These are phyloP conservation scores for Miamiensis avidus DNA, from an alignment of 169 alveolate genomes.

Conservation along the genomic window DNA sequence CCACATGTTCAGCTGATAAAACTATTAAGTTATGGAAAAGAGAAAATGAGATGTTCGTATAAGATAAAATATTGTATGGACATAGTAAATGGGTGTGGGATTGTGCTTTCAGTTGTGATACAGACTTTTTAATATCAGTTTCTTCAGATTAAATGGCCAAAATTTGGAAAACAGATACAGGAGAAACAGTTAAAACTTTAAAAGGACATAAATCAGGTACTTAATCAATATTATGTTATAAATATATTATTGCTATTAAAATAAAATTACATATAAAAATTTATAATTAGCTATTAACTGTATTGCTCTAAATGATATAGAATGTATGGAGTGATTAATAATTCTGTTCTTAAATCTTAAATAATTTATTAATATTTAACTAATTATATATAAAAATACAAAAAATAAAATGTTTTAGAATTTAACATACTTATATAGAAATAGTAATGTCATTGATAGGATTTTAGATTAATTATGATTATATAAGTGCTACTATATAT, in stretches of 20 bases:
- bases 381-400: no score
- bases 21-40: constrained; percentile 68
- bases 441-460: no score
- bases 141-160: constrained; percentile 64
- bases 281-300: background rate
- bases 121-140: constrained; percentile 63
- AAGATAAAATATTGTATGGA: constrained; percentile 54
- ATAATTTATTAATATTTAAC: no score
- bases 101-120: constrained; percentile 66
- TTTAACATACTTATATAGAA: no score
- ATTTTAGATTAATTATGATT: no score
- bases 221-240: no score
- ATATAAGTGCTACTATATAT: no score
- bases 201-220: background rate
- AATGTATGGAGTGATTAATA: no score
- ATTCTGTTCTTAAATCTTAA: no score
- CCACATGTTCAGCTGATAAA: constrained; percentile 75
- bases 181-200: background rate
- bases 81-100: constrained; percentile 84
- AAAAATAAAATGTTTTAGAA: no score
- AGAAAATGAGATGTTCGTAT: constrained; percentile 35
- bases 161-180: constrained; percentile 61
- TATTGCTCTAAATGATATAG: background rate
- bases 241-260: no score
- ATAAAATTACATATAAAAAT: no score